Base-by-base conservation (phyloP, 306 rosid species). In the Trifolium subterraneum region DNA sequence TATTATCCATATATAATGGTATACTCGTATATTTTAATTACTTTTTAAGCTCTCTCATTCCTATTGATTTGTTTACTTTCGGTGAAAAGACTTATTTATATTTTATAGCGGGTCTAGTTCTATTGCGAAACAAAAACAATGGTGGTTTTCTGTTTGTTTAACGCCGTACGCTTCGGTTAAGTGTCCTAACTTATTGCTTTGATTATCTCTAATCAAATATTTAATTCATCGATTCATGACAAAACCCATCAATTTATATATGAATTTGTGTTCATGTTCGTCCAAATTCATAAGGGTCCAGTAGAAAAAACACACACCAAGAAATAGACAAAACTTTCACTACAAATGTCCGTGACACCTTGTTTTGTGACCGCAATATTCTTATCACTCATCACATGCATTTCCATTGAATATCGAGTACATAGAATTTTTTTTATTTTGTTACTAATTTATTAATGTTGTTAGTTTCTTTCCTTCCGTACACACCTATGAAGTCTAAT, bases 251-350 rank as follows among this genome's bases (percentile, higher is more conserved):
- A 20, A 58, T 71, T 73, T 71, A 77, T 58, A 7, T 23, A 61
- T 78, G 55, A 83, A 76, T 73, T 29, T 73, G 38, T 22, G 35
- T 50, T 23, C 76, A 14, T 75, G 51, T 50, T 78, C 63, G 33
- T 75, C 81, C 77, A 86, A 78, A 59, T n/a, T 59, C 8, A 65
- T 74, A 84, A 55, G 71, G 90, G 90, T n/a, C 87, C 83, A 65
- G 54, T n/a, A 41, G 35, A 27, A 65, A 65, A 65, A 74, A 74
- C 60, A 67, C 48, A 69, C 70, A 64, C 72, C 47, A 64, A 47
- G 66, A 79, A 60, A 54, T 73, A 71, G 86, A 85, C 86, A 79
- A 87, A 79, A 82, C 68, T 74, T 60, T 56, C 79, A 76, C 86
- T 80, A 50, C 66, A 73, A 78, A 68, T 76, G 70, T 62, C 82